Base-by-base conservation (phyloP, 163 green algal species). In the Chlorella variabilis region DNA sequence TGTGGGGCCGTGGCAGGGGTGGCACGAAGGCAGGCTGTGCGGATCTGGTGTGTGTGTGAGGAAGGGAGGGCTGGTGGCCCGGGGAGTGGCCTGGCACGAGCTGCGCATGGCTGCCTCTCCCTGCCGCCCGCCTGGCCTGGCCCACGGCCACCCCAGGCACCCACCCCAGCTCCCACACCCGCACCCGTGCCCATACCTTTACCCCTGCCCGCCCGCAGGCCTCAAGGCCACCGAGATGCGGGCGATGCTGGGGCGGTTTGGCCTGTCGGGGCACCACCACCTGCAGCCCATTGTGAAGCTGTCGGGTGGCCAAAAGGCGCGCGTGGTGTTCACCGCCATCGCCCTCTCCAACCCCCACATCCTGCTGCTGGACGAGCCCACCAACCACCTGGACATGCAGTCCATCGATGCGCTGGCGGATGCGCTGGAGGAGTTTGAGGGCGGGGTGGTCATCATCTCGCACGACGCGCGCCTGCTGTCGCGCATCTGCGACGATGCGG, bases 381-480 rank as follows among this genome's bases (percentile, higher is more conserved):
- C 96, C 58, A 98, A 99, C 85, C 95, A 99, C 75, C 80, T 99
- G 75, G 96, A 99, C 91, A 99, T 99, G 96, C 84, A 98, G 92
- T 97, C 91, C 75, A 98, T 99, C 80, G 97, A 99, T 80, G 97
- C 97, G 23, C 89, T 99, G 80, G 96, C 93, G 51, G 97, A 99
- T 61, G 97, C 97, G 1, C 73, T 99, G 17, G 92, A 97, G 63
- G 90, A 95, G 87, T 96, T 96, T 85, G 89, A 92, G 77, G 97
- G 97, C 42, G 97, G 97, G 61, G 97, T 99, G 75, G 90, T 99
- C n/a, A 92, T 99, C 74, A 98, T 99, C 88, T 95, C 83, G n/a
- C 96, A 99, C 85, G 96, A 99, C 87, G 89, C 93, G 29, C 91
- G 96, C 85, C 91, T 99, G 85, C 92, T 99, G 59, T 92, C 83